Percentiles rank a stretch among this genome's conserved stretches.
Conservation (phyloP, 768 basidiomycete genomes). For the Suillus cothurnatus region DNA sequence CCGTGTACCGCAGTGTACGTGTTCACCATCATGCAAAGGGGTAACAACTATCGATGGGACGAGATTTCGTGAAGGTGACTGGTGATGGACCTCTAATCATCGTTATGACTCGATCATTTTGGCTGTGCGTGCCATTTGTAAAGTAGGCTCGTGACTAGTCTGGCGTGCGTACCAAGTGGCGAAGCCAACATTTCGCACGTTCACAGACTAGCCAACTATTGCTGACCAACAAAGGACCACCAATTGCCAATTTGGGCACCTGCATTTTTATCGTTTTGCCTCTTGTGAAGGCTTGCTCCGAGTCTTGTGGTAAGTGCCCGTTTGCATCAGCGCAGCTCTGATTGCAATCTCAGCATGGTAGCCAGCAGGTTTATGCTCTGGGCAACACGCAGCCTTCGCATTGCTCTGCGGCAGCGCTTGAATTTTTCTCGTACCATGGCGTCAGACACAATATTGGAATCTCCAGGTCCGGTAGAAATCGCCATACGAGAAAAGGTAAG, state of each 20-base stretch:
- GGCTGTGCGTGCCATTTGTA: too few relatives aligned
- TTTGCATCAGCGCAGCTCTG: slow-evolving; percentile 8
- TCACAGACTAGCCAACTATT: background rate
- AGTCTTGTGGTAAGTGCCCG: slow-evolving; percentile 6
- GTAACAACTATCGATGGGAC: background rate
- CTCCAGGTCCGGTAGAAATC: slow-evolving; percentile 54
- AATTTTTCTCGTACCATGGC: slow-evolving; percentile 28
- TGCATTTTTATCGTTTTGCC: background rate
- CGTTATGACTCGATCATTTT: background rate
- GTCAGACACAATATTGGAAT: slow-evolving; percentile 23
- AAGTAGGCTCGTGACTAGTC: too few relatives aligned
- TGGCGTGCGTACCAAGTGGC: background rate
- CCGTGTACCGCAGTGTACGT: background rate
- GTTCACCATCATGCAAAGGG: background rate
- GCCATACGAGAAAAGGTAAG: slow-evolving; percentile 63
- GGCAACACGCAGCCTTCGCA: slow-evolving; percentile 22
- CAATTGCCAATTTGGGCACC: background rate
- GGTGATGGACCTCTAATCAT: background rate
- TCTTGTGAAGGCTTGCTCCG: slow-evolving; percentile 8
- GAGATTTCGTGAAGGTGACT: background rate
- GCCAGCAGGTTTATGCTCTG: slow-evolving; percentile 27
- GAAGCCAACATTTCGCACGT: background rate
- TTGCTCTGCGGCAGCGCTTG: slow-evolving; percentile 19
- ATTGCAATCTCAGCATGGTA: slow-evolving; percentile 8
- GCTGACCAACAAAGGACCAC: background rate